These are phyloP conservation scores for Excoecaria agallocha DNA, from an alignment of 345 rosid species.

Conservation along the genomic window DNA sequence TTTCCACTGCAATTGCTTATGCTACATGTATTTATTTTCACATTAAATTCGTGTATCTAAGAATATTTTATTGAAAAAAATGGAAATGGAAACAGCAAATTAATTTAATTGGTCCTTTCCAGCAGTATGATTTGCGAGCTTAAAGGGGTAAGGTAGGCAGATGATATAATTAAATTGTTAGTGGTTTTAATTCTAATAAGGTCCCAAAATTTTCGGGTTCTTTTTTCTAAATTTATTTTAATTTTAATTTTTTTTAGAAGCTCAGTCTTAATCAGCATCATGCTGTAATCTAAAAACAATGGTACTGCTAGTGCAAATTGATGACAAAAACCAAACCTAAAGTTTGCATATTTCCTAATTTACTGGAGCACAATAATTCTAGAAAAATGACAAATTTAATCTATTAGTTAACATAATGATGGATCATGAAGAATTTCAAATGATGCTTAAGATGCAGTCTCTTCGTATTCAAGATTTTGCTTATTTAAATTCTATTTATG, in stretches of 20 bases:
- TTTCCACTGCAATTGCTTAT: too few relatives aligned
- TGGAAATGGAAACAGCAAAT: neutral
- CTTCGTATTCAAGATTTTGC: too few relatives aligned
- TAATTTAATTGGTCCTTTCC: neutral
- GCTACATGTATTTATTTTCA: neutral
- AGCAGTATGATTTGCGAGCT: neutral
- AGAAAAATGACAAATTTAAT: too few relatives aligned
- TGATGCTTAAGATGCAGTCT: too few relatives aligned
- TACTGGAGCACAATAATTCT: neutral
- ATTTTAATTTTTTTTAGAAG: neutral
- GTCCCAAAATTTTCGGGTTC: neutral
- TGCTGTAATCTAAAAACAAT: too few relatives aligned
- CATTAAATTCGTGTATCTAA: neutral
- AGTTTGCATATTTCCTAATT: neutral
- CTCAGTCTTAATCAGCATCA: too few relatives aligned
- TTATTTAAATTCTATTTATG: too few relatives aligned
- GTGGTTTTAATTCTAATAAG: neutral
- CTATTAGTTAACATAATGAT: too few relatives aligned
- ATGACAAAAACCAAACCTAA: neutral
- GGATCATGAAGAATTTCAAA: too few relatives aligned
- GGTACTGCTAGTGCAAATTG: too few relatives aligned
- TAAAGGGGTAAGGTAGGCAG: neutral
- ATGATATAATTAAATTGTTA: neutral
- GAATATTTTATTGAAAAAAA: neutral
- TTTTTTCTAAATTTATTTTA: neutral